phyloP scores from a whole-genome alignment of 768 basidiomycete species.

The Leccinum subgranulosum region DNA sequence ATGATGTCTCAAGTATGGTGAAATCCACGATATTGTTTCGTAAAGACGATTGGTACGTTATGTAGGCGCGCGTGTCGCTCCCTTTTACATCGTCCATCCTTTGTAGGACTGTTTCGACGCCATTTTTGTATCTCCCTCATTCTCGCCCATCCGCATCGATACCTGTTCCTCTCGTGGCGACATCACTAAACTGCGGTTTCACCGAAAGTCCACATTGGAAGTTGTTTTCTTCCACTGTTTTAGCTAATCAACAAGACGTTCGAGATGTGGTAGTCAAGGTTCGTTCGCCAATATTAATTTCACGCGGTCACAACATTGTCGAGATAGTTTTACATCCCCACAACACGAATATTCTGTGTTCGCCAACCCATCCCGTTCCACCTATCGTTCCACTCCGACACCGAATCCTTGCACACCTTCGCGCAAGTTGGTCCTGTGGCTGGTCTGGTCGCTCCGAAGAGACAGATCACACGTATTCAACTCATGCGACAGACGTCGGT shows the following conservation, averaged over 20 bases:
- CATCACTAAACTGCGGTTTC: constrained; percentile 38
- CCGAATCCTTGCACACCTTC: constrained; percentile 56
- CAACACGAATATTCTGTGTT: constrained; percentile 57
- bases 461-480: constrained; percentile 49
- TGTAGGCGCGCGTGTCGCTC: constrained; percentile 15
- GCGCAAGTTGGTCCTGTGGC: constrained; percentile 54
- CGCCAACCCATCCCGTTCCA: constrained; percentile 65
- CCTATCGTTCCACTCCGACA: constrained; percentile 54
- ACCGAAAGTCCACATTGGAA: constrained; percentile 48
- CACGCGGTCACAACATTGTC: background rate
- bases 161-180: constrained; percentile 42
- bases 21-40: constrained; percentile 52
- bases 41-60: constrained; percentile 47
- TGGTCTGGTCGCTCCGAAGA: constrained; percentile 26
- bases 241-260: constrained; percentile 33
- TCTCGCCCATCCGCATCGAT: constrained; percentile 54
- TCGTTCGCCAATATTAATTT: constrained; percentile 4
- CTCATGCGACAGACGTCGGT: constrained; percentile 66
- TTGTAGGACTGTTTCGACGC: constrained; percentile 51
- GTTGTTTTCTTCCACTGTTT: constrained; percentile 40
- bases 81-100: background rate
- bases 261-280: constrained; percentile 41
- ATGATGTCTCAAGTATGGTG: constrained; percentile 39
- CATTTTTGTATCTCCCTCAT: constrained; percentile 65
- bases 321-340: constrained; percentile 49